Evolutionary conservation across 2,329 filamentous ascomycete species (phyloP).

Genomic region (Fusarium papillatum): DNA sequence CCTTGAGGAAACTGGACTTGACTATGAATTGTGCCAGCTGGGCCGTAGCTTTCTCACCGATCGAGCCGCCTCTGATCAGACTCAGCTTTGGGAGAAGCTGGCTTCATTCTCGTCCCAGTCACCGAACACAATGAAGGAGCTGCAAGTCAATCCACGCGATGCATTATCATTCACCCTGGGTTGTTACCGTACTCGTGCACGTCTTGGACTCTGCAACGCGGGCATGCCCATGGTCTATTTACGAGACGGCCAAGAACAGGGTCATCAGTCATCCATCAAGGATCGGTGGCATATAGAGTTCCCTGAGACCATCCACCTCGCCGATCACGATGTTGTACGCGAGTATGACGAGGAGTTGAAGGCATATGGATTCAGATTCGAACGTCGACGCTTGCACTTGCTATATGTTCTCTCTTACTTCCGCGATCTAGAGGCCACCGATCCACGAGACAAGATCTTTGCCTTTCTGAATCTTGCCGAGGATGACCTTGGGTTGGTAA

Average conservation of each 20-base stretch:
- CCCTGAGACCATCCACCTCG: background rate
- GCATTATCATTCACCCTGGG: background rate
- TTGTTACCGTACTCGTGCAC: background rate
- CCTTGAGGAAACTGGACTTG: background rate
- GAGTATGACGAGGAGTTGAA: background rate
- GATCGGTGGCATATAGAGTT: background rate
- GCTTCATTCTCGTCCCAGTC: background rate
- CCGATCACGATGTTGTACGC: background rate
- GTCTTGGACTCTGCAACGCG: background rate
- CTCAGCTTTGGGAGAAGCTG: background rate
- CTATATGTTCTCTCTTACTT: background rate
- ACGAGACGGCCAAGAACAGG: background rate
- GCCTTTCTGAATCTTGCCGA: slow-evolving; percentile 8
- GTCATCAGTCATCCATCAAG: background rate
- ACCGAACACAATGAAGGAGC: background rate
- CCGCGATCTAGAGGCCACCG: slow-evolving; percentile 6
- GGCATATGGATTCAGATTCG: background rate
- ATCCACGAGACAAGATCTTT: slow-evolving; percentile 15
- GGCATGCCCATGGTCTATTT: slow-evolving; percentile 1
- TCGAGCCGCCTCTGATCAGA: background rate
- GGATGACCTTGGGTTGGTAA: background rate
- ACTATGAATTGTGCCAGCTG: background rate
- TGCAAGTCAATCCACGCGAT: background rate
- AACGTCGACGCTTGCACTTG: background rate
- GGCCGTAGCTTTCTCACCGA: background rate